Base-by-base conservation (phyloP, 1,284 basidiomycete genomes). In the Sphaerobolus stellatus region DNA sequence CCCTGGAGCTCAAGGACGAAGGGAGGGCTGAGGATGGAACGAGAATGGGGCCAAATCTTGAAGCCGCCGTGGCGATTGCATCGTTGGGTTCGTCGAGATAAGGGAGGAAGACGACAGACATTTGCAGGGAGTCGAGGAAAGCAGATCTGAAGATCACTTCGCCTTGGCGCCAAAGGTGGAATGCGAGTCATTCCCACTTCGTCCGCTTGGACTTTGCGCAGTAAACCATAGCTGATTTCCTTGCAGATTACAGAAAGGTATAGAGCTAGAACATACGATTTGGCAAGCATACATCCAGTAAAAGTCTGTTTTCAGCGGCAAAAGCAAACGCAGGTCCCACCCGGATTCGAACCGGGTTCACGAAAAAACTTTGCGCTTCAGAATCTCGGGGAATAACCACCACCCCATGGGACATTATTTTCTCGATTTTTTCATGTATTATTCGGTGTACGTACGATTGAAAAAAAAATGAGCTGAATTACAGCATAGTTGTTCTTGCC, bases 1-100 rank as follows among this genome's bases (percentile, higher is more conserved):
- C 41, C 56, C 56, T 47, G 22, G 50, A 71, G 70, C 56, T 68
- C 54, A 47, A 69, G 67, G 62, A 71, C 64, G 60, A 59, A 57
- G 56, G 41, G 53, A 50, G 34, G 64, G 61, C 20, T 64, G 68
- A 53, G 56, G 63, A 30, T 62, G 68, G 67, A 48, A 85, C 65
- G 50, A 94, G 77, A 57, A 94, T 67, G 11, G 94, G 91, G 1
- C 88, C 88, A 51, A 95, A 79, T 22, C 92, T 83, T 44, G 79
- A 72, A 54, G 93, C 79, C 2, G 85, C 79, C 30, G 75, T 65
- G 52, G 89, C 69, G 24, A 93, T 76, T 5, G 75, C 71, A 27
- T 67, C 68, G 44, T 73, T 68, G 36, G 71, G 64, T 57, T 71
- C 66, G 59, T 84, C 80, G 60, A 87, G 64, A 58, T 90, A 72